Base-by-base conservation (phyloP, 768 basidiomycete genomes). In the Russula virescens region DNA sequence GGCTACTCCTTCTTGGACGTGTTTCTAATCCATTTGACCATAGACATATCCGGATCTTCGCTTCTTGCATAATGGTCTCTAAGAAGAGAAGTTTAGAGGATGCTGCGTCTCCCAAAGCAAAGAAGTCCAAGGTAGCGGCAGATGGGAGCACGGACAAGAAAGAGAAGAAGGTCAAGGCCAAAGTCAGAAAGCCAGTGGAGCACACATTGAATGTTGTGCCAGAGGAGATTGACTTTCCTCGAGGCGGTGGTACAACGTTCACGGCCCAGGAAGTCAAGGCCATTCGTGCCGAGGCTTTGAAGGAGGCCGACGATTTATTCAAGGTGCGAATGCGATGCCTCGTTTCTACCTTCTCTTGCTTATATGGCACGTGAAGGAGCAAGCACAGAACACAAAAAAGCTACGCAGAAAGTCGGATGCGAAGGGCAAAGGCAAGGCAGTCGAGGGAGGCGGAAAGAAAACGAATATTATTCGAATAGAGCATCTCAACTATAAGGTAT, bases 221-320 rank as follows among this genome's bases (percentile, higher is more conserved):
- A 11, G 85, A 93, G 43, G 94, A 95, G 69, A 81, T 92, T 54
- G 93, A 95, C 73, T 99, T 98, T 75, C 95, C 95, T 61, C 86
- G 96, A 68, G 97, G 96, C 28, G 96, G 96, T 28, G 96, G 96
- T 56, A 90, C 93, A 1, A 81, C 78, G 35, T 81, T 96, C 68
- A 97, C 95, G 21, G 88, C 94, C 35, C 76, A 92, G 8, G 95
- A 99, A 73, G 87, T 94, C 58, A 94, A 95, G 74, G 77, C 86
- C 57, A 83, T 92, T 40, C 83, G 87, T 55, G 85, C 88, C 25
- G 96, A 98, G 73, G 96, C 86, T 6, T 77, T 83, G 10, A 85
- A 85, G 71, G 94, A 97, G 72, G 94, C 91, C 0, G 83, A 94
- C 69, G 81, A 94, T 66, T 75, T 93, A 3, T 89, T 92, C 70